phyloP scores from a whole-genome alignment of 1,139 yeast species.

The Pichia norvegensis region DNA sequence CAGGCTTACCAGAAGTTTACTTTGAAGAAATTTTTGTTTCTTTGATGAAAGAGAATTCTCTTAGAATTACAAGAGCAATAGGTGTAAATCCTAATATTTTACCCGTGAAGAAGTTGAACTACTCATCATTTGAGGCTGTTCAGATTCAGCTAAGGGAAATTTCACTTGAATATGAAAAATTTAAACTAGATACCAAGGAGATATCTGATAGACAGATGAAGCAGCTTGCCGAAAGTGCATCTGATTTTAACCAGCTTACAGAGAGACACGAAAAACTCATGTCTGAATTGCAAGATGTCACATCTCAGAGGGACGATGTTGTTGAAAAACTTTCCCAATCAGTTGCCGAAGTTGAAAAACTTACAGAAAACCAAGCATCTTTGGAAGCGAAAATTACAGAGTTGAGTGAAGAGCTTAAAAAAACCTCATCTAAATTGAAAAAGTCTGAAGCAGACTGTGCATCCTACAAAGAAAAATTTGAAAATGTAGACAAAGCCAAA shows the following conservation, averaged over 20 bases:
- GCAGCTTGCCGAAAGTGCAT: constrained; percentile 23
- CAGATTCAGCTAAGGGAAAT: constrained; percentile 36
- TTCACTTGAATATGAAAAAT: constrained; percentile 27
- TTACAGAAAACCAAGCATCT: constrained; percentile 14
- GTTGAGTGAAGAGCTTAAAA: constrained; percentile 23
- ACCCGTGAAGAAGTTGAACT: constrained; percentile 60
- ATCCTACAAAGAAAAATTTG: constrained; percentile 34
- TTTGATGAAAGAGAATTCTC: constrained; percentile 61
- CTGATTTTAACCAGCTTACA: constrained; percentile 20
- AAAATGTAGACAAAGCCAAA: constrained; percentile 39
- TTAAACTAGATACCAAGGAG: constrained; percentile 30
- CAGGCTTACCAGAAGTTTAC: constrained; percentile 82
- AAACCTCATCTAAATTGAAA: constrained; percentile 28
- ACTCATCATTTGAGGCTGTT: constrained; percentile 61
- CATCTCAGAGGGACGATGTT: constrained; percentile 14
- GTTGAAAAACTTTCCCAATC: constrained; percentile 15
- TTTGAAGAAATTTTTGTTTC: constrained; percentile 59
- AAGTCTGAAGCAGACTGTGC: constrained; percentile 31
- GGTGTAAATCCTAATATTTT: constrained; percentile 68
- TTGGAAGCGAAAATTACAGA: constrained; percentile 20
- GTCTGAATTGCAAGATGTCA: constrained; percentile 15
- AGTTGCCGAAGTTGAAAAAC: constrained; percentile 15
- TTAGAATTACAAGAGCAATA: constrained; percentile 62
- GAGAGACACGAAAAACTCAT: constrained; percentile 15
- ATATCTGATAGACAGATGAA: constrained; percentile 16